These are phyloP conservation scores for Apostasia ramifera DNA, from an alignment of 106 monocot species.

Conservation along the genomic window DNA sequence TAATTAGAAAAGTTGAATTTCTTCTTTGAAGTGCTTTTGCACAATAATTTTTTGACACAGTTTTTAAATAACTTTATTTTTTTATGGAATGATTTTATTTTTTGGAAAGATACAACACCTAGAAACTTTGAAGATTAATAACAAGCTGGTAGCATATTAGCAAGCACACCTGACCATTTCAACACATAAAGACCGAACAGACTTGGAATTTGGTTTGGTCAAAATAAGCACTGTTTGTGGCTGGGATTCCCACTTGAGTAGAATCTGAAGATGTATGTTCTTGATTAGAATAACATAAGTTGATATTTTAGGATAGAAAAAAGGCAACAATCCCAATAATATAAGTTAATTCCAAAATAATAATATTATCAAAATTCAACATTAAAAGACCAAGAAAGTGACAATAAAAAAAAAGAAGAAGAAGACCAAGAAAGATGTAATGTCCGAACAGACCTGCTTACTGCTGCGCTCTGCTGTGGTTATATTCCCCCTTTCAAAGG, in stretches of 20 bases:
- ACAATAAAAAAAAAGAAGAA: background rate
- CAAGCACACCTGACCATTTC: slow-evolving; percentile 86
- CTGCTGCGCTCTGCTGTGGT: slow-evolving; percentile 84
- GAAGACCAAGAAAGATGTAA: background rate
- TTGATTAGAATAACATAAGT: background rate
- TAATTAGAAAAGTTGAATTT: too few species aligned
- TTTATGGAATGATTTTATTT: too few species aligned
- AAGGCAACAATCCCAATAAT: background rate
- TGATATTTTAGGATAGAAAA: background rate
- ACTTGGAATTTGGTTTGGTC: slow-evolving; percentile 88
- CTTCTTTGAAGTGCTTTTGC: too few species aligned
- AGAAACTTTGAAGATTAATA: background rate
- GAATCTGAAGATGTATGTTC: slow-evolving; percentile 60
- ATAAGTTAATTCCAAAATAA: background rate
- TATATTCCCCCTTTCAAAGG: slow-evolving; percentile 94
- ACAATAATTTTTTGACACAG: too few species aligned
- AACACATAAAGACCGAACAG: slow-evolving; percentile 63
- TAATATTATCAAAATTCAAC: background rate
- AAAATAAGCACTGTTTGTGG: slow-evolving; percentile 88
- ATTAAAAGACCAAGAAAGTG: too few species aligned
- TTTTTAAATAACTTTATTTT: too few species aligned
- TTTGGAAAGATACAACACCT: too few species aligned
- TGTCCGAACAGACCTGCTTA: slow-evolving; percentile 53
- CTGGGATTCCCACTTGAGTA: slow-evolving; percentile 90
- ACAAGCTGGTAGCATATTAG: background rate